Evolutionary conservation across 164 flowering plant genomes (phyloP), one percentile per base, ranked within the genome.

Genomic region (Tinospora cordifolia): DNA sequence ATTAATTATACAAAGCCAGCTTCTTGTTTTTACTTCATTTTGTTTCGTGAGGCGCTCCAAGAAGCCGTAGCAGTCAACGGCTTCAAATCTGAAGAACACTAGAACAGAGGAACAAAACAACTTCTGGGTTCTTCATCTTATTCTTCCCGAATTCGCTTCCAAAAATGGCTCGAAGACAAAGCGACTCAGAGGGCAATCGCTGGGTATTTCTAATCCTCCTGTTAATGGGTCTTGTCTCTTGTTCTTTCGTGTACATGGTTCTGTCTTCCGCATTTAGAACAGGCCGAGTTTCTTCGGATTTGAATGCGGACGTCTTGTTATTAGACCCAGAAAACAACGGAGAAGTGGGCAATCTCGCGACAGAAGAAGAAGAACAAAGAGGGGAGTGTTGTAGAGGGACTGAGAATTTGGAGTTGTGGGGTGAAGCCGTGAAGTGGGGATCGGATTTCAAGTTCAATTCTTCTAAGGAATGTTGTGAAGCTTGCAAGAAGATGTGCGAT

Each of bases 341-440:
- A 5, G 38, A 17, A 27, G 66, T 44, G 69, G 78, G 14, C 14
- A 60, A 13, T 49, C 51, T 11, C 44, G 71, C 71, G 19, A 21
- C 1, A n/a, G 67, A 17, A 27, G 67, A 25, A 26, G 57, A 25
- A n/a, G 71, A 68, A 30, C 71, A 44, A 19, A 30, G 36, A 30
- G 85, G 71, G 7, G 83, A 68, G 47, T 95, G 98, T 72, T 92
- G 98, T 71, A 82, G 75, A 64, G 99, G 99, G 71, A 75, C 87
- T 60, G 86, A 83, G 66, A 75, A 83, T 74, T 79, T 88, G 91
- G 99, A 94, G 85, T 85, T 92, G 2, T 94, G 99, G 99, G 99
- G 99, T 0, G 5, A 85, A 36, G 94, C 94, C 62, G 98, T 90
- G 75, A 94, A 88, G 77, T 94, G 98, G 99, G 99, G 99, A 36